Evolutionary conservation across 1,139 yeast genomes (phyloP).

Genomic region (Sugiyamaella novakii): DNA sequence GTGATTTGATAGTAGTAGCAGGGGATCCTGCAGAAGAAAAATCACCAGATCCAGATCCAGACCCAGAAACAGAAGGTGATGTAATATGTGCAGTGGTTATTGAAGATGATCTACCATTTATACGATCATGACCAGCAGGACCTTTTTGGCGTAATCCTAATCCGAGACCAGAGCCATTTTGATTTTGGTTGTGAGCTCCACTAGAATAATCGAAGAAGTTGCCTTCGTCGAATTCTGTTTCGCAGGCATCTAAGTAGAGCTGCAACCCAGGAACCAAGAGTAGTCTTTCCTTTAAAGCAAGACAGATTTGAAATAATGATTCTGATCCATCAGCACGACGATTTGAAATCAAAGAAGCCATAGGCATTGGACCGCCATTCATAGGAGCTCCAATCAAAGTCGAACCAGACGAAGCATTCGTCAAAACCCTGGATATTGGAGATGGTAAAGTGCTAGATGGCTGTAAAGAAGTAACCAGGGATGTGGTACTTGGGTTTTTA

Average conservation of each 20-base stretch:
- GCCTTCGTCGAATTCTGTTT: slow-evolving; percentile 23
- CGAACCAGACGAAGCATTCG: slow-evolving; percentile 8
- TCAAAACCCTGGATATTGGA: slow-evolving; percentile 5
- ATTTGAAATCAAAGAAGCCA: slow-evolving; percentile 52
- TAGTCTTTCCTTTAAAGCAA: slow-evolving; percentile 58
- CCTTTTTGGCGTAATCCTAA: neutral
- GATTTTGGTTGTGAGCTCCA: neutral
- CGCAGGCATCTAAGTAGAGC: slow-evolving; percentile 60
- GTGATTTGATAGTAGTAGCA: slow-evolving; percentile 18
- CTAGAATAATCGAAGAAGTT: slow-evolving; percentile 35
- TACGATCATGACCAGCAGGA: slow-evolving; percentile 2
- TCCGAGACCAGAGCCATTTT: slow-evolving; percentile 4
- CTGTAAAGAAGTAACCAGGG: slow-evolving; percentile 15
- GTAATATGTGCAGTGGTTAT: slow-evolving; percentile 57
- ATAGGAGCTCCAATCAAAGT: slow-evolving; percentile 4
- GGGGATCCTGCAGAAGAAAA: slow-evolving; percentile 20
- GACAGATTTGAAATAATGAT: slow-evolving; percentile 75
- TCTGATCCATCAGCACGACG: slow-evolving; percentile 65
- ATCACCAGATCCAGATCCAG: slow-evolving; percentile 25
- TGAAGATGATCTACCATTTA: slow-evolving; percentile 4
- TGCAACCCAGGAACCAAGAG: slow-evolving; percentile 69
- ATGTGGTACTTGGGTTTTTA: slow-evolving; percentile 17
- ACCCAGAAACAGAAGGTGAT: slow-evolving; percentile 34
- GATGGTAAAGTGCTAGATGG: slow-evolving; percentile 17
- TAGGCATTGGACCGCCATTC: slow-evolving; percentile 17